Evolutionary conservation across 2,329 filamentous ascomycete species (phyloP).

Genomic region (Penicillium sclerotiorum): DNA sequence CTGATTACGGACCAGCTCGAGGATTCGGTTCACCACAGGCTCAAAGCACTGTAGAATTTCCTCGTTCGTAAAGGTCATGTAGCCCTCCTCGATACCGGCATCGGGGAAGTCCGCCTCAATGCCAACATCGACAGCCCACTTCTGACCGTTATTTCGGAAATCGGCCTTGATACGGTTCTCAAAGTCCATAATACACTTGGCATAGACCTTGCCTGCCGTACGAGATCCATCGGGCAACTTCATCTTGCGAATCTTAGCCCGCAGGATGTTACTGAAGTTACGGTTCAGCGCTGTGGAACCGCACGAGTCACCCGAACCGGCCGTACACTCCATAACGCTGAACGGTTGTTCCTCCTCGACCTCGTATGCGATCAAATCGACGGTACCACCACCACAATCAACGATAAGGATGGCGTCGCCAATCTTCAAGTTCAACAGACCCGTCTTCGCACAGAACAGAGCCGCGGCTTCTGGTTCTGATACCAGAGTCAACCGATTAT

Average conservation of each 20-base stretch:
- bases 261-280: conserved; percentile 96
- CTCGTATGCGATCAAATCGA: conserved; percentile 98
- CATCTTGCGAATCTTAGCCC: conserved; percentile 99
- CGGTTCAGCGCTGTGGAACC: conserved; percentile 97
- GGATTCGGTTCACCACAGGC: conserved; percentile 93
- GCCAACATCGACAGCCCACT: conserved; percentile 98
- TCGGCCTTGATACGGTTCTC: conserved; percentile 99
- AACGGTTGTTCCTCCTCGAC: conserved; percentile 98
- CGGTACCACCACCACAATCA: conserved; percentile 96
- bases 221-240: conserved; percentile 96
- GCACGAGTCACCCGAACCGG: conserved; percentile 94
- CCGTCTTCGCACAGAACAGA: conserved; percentile 96
- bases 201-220: conserved; percentile 96
- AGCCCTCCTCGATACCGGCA: conserved; percentile 96
- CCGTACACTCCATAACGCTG: conserved; percentile 94
- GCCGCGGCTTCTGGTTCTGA: conserved; percentile 96
- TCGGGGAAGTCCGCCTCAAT: conserved; percentile 98
- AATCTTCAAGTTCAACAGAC: conserved; percentile 93
- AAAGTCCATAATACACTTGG: conserved; percentile 99
- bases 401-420: conserved; percentile 98
- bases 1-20: conserved; percentile 95
- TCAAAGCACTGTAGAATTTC: conserved; percentile 99
- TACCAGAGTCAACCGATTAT: conserved; percentile 91
- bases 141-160: conserved; percentile 98
- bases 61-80: conserved; percentile 99